These are phyloP conservation scores for Ceratocystis colombiana DNA, from an alignment of 2,329 filamentous ascomycete genomes.

Conservation along the genomic window DNA sequence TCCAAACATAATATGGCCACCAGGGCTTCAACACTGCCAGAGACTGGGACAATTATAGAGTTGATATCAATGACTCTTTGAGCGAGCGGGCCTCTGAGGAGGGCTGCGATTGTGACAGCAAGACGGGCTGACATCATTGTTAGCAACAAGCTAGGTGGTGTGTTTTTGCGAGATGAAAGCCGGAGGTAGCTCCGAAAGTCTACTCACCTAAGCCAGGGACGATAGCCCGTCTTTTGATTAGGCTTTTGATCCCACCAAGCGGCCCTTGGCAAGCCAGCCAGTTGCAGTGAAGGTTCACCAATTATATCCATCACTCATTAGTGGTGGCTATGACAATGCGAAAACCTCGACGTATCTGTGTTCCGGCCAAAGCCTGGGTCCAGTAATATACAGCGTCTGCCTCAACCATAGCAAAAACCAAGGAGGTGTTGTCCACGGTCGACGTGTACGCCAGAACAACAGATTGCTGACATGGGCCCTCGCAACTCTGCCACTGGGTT, in stretches of 20 bases:
- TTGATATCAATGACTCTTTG: not conserved
- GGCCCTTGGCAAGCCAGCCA: constrained; percentile 1
- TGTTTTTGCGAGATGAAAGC: not conserved
- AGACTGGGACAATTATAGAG: not conserved
- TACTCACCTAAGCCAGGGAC: not conserved
- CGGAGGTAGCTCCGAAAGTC: not conserved
- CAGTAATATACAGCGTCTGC: not conserved
- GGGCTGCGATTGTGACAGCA: not conserved
- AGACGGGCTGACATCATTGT: not conserved
- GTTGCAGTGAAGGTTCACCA: not conserved
- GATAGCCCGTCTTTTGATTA: not conserved
- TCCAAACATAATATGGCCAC: not conserved
- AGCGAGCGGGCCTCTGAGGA: not conserved
- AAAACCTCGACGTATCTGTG: not conserved
- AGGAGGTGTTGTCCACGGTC: not conserved
- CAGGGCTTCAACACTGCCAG: not conserved
- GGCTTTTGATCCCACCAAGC: not conserved
- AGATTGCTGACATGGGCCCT: not conserved
- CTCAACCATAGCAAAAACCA: not conserved
- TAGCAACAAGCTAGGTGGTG: not conserved
- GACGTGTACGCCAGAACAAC: not conserved
- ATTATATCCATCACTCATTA: not conserved
- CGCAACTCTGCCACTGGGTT: not conserved
- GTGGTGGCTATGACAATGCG: not conserved
- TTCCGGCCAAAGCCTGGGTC: not conserved